These are phyloP conservation scores for Gaultheria prostrata DNA, from an alignment of 148 eudicot species.

Conservation along the genomic window DNA sequence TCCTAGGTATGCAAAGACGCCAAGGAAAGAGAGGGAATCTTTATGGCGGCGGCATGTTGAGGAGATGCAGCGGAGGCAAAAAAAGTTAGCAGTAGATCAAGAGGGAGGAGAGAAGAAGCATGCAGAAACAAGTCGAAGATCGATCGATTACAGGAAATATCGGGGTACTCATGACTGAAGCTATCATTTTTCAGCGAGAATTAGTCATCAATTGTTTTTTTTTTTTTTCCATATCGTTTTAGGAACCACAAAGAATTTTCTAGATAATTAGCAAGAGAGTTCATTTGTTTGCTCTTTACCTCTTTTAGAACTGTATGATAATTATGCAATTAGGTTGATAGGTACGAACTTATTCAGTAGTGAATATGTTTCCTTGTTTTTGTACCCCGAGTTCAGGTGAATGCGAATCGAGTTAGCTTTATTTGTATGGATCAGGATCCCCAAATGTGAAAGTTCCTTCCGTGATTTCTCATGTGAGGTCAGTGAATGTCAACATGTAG, in stretches of 20 bases:
- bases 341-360: background rate
- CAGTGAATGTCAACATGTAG: background rate
- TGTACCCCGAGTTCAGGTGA: background rate
- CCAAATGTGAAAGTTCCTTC: background rate
- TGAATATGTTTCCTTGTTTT: background rate
- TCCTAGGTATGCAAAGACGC: constrained; percentile 61
- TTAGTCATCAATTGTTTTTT: background rate
- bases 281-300: background rate
- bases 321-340: background rate
- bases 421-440: background rate
- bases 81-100: constrained; percentile 32
- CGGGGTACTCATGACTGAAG: constrained; percentile 43
- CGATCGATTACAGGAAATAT: constrained; percentile 44
- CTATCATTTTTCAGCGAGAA: background rate
- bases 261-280: background rate
- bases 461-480: background rate
- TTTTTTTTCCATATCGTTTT: background rate
- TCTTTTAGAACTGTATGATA: constrained; percentile 1
- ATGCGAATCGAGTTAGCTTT: background rate
- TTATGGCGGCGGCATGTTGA: constrained; percentile 87
- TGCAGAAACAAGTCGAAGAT: constrained; percentile 37
- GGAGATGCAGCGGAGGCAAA: constrained; percentile 63
- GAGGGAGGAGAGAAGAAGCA: constrained; percentile 52
- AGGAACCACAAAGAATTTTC: background rate
- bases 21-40: constrained; percentile 81